phyloP scores from a whole-genome alignment of 106 monocot species.

The Allium sativum region DNA sequence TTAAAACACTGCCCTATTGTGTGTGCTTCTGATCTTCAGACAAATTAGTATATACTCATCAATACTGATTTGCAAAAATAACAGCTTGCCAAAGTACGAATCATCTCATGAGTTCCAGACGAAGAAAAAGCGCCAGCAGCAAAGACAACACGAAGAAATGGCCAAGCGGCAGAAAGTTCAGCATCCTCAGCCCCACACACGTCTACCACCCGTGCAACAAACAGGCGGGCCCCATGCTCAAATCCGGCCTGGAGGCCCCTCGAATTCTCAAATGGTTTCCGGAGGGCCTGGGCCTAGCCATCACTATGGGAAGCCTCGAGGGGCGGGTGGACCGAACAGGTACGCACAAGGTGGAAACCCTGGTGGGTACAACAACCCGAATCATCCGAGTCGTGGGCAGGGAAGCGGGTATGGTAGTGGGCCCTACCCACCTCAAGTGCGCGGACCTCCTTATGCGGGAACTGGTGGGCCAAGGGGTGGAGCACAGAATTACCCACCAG shows the following conservation, averaged over 20 bases:
- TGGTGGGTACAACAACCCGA: constrained; percentile 71
- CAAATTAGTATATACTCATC: too few relatives aligned
- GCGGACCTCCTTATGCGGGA: constrained; percentile 57
- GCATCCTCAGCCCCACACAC: constrained; percentile 80
- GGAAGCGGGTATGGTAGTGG: constrained; percentile 31
- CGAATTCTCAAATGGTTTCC: too few relatives aligned
- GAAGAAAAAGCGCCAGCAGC: constrained; percentile 92
- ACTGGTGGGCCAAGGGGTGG: constrained; percentile 18
- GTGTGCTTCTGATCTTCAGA: too few relatives aligned
- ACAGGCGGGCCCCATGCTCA: constrained; percentile 58
- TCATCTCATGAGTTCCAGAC: constrained; percentile 98
- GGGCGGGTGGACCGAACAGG: constrained; percentile 50
- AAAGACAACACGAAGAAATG: constrained; percentile 78
- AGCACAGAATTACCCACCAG: constrained; percentile 50
- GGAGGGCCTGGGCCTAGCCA: background rate
- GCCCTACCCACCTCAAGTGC: constrained; percentile 35
- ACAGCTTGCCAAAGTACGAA: constrained; percentile 89
- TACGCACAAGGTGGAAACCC: constrained; percentile 69
- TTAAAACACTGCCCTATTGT: too few relatives aligned
- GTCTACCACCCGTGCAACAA: constrained; percentile 77
- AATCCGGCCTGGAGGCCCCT: too few relatives aligned
- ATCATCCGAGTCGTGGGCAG: constrained; percentile 62
- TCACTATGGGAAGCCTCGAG: constrained; percentile 68
- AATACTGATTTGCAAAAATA: background rate
- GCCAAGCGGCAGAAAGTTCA: constrained; percentile 81